Evolutionary conservation across 257 asterid species (phyloP).

Genomic region (Gentiana macrophylla): DNA sequence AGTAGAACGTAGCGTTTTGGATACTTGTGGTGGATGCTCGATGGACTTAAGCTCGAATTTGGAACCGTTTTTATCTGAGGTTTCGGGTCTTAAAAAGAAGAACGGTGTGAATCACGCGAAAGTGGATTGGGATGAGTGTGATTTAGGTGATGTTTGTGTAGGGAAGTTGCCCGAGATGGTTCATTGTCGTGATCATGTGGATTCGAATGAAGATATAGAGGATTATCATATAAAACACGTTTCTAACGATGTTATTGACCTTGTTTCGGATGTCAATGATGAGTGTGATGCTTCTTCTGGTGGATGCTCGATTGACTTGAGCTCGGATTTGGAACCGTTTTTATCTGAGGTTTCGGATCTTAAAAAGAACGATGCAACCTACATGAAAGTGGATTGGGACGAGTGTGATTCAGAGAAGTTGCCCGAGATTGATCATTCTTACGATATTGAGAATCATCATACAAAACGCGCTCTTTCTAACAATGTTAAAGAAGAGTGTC

Average conservation of each 20-base stretch:
- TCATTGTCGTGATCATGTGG: constrained; percentile 8
- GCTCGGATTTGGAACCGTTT: too few relatives aligned
- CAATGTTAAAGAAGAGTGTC: constrained; percentile 1
- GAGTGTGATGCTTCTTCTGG: too few relatives aligned
- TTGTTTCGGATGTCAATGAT: too few relatives aligned
- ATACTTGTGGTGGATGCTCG: constrained; percentile 14
- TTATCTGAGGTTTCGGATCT: too few relatives aligned
- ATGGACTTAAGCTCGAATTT: constrained; percentile 46
- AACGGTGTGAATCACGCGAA: constrained; percentile 16
- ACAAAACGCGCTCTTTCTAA: too few relatives aligned
- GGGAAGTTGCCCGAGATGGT: background rate
- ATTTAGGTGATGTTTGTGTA: constrained; percentile 6
- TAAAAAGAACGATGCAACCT: too few relatives aligned
- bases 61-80: constrained; percentile 26
- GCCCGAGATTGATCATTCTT: too few relatives aligned
- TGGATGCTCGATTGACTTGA: too few relatives aligned
- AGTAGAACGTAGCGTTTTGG: background rate
- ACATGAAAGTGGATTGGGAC: too few relatives aligned
- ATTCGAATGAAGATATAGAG: constrained; percentile 11
- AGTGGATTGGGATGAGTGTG: constrained; percentile 17
- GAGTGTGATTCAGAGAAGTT: too few relatives aligned
- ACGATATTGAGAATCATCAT: too few relatives aligned
- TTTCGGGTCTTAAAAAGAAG: constrained; percentile 22
- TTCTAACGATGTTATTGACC: background rate
- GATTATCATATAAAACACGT: constrained; percentile 2